A percentile compares a stretch with the other conserved stretches of the same genome.
These are phyloP conservation scores for Sinapis alba DNA, from an alignment of 441 rosid genomes.

Conservation along the genomic window DNA sequence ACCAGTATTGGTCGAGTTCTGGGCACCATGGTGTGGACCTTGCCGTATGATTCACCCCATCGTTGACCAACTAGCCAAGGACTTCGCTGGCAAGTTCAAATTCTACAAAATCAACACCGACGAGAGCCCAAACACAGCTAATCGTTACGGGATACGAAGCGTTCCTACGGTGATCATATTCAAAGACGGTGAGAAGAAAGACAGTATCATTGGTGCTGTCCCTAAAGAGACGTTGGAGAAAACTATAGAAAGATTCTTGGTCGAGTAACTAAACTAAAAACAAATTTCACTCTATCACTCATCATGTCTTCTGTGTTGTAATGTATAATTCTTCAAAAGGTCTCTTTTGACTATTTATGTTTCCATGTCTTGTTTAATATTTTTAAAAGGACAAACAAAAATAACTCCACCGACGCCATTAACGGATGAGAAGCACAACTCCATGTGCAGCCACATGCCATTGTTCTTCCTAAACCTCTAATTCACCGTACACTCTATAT, in stretches of 20 bases:
- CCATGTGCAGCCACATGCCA: conserved; percentile 38
- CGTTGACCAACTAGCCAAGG: conserved; percentile 72
- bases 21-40: conserved; percentile 99
- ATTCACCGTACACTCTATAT: conserved; percentile 22
- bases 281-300: background rate
- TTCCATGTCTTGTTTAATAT: background rate
- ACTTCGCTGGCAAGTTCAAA: conserved; percentile 79
- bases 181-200: conserved; percentile 96
- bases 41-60: conserved; percentile 92
- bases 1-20: conserved; percentile 85
- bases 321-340: conserved; percentile 10
- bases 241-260: conserved; percentile 80
- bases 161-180: conserved; percentile 87
- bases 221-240: conserved; percentile 73
- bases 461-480: conserved; percentile 17
- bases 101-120: conserved; percentile 92
- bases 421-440: conserved; percentile 16
- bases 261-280: conserved; percentile 36
- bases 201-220: conserved; percentile 84
- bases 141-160: conserved; percentile 82
- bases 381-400: background rate
- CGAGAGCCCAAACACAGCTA: conserved; percentile 73
- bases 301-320: conserved; percentile 15
- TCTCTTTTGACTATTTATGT: conserved; percentile 24
- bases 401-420: conserved; percentile 38